phyloP scores from a whole-genome alignment of 768 basidiomycete genomes.

The Suillus sp. region DNA sequence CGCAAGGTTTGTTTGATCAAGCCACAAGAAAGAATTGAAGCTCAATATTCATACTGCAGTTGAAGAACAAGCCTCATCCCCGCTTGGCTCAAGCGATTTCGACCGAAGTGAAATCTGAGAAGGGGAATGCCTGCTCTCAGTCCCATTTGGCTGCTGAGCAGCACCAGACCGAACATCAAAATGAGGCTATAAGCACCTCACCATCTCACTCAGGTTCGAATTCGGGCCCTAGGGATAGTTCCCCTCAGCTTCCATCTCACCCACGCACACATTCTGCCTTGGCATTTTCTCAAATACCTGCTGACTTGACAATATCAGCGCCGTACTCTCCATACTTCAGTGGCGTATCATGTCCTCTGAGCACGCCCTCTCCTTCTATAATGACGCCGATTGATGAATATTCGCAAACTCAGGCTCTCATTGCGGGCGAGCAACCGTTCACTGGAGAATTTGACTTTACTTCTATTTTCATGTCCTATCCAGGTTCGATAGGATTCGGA shows the following conservation, averaged over 20 bases:
- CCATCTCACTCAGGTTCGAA: conserved; percentile 12
- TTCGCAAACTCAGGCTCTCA: conserved; percentile 34
- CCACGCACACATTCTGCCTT: conserved; percentile 34
- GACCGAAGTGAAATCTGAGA: conserved; percentile 29
- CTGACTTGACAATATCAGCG: conserved; percentile 11
- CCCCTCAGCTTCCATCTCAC: conserved; percentile 26
- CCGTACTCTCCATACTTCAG: conserved; percentile 22
- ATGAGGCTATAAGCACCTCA: conserved; percentile 2
- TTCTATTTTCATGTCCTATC: conserved; percentile 44
- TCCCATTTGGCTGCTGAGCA: conserved; percentile 23
- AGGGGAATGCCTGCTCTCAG: conserved; percentile 22
- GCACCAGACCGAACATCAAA: conserved; percentile 12
- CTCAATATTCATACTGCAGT: conserved; percentile 34
- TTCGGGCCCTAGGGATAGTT: not conserved
- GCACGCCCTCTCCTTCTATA: conserved; percentile 36
- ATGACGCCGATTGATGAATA: conserved; percentile 50
- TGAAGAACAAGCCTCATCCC: conserved; percentile 75
- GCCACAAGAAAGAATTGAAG: not conserved
- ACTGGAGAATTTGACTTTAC: conserved; percentile 44
- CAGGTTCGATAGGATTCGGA: conserved; percentile 22
- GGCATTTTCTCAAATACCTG: conserved; percentile 32
- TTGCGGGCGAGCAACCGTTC: conserved; percentile 26
- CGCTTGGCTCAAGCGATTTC: conserved; percentile 48
- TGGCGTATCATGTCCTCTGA: conserved; percentile 25
- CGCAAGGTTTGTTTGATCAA: conserved; percentile 54